Percentiles rank a stretch among this genome's conserved stretches.
Conservation (phyloP, 169 alveolate genomes). For the Eimeria maxima region DNA sequence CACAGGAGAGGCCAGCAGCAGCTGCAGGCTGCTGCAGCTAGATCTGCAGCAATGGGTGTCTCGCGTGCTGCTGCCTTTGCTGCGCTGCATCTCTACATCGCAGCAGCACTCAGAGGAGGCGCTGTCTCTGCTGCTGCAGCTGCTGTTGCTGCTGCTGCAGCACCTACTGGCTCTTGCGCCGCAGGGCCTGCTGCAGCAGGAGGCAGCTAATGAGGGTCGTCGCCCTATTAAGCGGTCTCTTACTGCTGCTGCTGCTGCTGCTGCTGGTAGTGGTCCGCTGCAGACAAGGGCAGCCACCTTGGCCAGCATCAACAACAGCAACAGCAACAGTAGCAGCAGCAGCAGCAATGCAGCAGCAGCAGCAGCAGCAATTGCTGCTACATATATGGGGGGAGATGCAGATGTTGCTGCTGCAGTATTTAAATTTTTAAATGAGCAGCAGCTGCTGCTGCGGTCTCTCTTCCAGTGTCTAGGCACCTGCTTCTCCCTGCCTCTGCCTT, state of each 20-base stretch:
- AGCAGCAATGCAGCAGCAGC: conserved; percentile 39
- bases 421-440: neutral
- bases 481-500: conserved; percentile 39
- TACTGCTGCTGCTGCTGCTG: neutral
- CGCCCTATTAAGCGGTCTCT: neutral
- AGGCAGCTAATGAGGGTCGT: conserved; percentile 26
- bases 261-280: too few relatives aligned
- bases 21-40: conserved; percentile 48
- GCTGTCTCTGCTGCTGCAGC: conserved; percentile 50
- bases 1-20: neutral
- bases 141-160: conserved; percentile 65
- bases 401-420: conserved; percentile 16
- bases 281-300: too few relatives aligned
- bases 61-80: conserved; percentile 51
- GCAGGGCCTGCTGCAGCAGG: neutral
- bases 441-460: conserved; percentile 28
- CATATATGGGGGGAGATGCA: conserved; percentile 16
- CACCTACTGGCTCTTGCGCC: neutral
- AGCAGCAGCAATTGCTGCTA: conserved; percentile 13
- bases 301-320: too few relatives aligned
- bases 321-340: conserved; percentile 41
- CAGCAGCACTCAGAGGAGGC: conserved; percentile 54
- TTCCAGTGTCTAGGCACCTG: conserved; percentile 7
- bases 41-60: neutral
- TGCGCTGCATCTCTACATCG: conserved; percentile 36